A percentile compares a stretch with the other conserved stretches of the same genome.
Evolutionary conservation across 164 flowering plant genomes (phyloP).

Genomic region (Piper longum): DNA sequence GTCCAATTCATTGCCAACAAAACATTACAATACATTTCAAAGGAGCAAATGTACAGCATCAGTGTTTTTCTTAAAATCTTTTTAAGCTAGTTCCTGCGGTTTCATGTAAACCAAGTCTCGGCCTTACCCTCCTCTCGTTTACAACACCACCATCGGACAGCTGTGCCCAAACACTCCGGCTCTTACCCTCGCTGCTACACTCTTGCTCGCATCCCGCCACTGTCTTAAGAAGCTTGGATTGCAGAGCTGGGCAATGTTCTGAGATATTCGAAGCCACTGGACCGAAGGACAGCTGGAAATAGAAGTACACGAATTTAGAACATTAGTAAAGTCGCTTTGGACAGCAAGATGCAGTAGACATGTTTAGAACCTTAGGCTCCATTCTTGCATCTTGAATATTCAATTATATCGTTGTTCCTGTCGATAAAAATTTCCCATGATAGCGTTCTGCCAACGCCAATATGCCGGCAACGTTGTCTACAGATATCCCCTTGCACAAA

Average conservation of each 20-base stretch:
- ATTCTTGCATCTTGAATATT: constrained; percentile 10
- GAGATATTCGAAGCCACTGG: constrained; percentile 58
- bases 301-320: constrained; percentile 4
- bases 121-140: constrained; percentile 60
- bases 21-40: constrained; percentile 4
- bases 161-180: constrained; percentile 49
- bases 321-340: constrained; percentile 1
- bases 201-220: constrained; percentile 77
- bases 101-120: constrained; percentile 29
- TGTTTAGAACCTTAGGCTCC: constrained; percentile 15
- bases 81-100: neutral
- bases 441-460: constrained; percentile 54
- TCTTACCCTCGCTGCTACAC: constrained; percentile 51
- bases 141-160: constrained; percentile 73
- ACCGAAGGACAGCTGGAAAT: constrained; percentile 67
- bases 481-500: constrained; percentile 62
- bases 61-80: neutral
- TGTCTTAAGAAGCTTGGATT: constrained; percentile 64
- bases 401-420: constrained; percentile 8
- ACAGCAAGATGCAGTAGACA: constrained; percentile 4
- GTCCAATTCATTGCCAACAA: no score
- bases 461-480: constrained; percentile 47
- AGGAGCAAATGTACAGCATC: constrained; percentile 13
- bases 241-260: constrained; percentile 52
- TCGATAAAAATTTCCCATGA: constrained; percentile 13